Evolutionary conservation across 1,284 basidiomycete genomes (phyloP), one percentile per base, ranked within the genome.

Genomic region (Calocybe gambosa): DNA sequence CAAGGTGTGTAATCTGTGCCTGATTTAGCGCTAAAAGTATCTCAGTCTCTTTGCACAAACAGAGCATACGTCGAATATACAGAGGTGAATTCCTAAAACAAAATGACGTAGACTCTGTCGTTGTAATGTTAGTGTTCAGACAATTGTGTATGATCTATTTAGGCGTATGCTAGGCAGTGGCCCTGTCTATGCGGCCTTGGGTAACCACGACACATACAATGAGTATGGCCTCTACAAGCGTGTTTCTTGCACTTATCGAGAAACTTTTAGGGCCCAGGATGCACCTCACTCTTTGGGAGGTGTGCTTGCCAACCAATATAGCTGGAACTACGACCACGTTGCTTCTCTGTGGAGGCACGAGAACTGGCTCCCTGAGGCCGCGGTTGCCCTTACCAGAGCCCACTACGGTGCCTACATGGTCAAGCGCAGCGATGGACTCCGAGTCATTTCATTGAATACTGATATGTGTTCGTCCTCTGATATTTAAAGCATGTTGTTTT

Each of bases 341-440:
- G 73, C 85, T 8, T 57, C 68, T 0, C 73, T 89, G 1, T 89
- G 85, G 86, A 55, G 78, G 54, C 72, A 82, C 46, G 78, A 90
- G 57, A 64, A 75, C 1, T 92, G 89, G 89, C 67, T 91, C 36
- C 73, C 79, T 5, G 66, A 76, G 37, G 65, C 72, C 5, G 75
- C 79, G 5, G 77, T 80, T 0, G 60, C 75, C 44, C 66, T 75
- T 41, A 85, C 85, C 0, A 73, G 75, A 39, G 67, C 78, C 1
- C 86, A 91, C 62, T 90, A 90, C 56, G 76, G 80, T 7, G 87
- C 74, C 9, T 91, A 88, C 60, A 82, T 80, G 66, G 83, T 89
- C 15, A 72, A 74, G 51, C 77, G 85, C 16, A 56, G 62, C 5
- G 80, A 87, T 50, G 86, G 85, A 1, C 65, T 92, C 21, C 72